Base-by-base conservation (phyloP, 192 early-diverging fungal genomes). In the Lobosporangium transversale region DNA sequence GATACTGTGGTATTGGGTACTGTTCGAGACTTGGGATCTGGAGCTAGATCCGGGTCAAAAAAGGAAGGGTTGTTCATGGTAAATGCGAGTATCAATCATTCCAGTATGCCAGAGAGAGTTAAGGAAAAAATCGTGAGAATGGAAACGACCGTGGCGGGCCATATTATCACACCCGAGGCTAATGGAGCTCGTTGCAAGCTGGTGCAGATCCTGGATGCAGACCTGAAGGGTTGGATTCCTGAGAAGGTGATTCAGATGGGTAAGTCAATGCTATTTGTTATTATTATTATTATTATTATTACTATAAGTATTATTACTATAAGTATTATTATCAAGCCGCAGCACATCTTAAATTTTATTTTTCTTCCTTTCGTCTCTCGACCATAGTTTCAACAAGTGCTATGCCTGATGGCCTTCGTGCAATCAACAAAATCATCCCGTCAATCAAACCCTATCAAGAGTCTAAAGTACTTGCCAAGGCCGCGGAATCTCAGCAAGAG, bases 161-260 rank as follows among this genome's bases (percentile, higher is more conserved):
- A 66, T 56, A 55, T 79, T 9, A 62, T 79, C n/a, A 51, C 33
- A 11, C 78, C 68, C 5, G 60, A 51, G 9, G 47, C 50, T 15
- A 48, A 52, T 50, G 49, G 61, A 20, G 42, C 63, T 29, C 48
- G 52, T 1, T 60, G 67, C 24, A 61, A 36, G 8, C 31, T 79
- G 24, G 32, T 50, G 1, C 76, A 79, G 43, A 49, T 79, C 15
- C n/a, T 74, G 21, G 76, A 79, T 66, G 68, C 68, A 5, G 68
- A 79, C 51, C 40, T 70, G 52, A 79, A 79, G 32, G 78, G 78
- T 6, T 79, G 78, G 78, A 79, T 79, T 23, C 78, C 68, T 8
- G 68, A 71, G 11, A 70, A 65, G 30, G 68, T 79, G 26, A 79
- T 70, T 66, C 59, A 68, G 52, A 66, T 79, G 63, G 68, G 78